phyloP scores from a whole-genome alignment of 352 stramenopile genomes.

The Phytophthora chlamydospora region DNA sequence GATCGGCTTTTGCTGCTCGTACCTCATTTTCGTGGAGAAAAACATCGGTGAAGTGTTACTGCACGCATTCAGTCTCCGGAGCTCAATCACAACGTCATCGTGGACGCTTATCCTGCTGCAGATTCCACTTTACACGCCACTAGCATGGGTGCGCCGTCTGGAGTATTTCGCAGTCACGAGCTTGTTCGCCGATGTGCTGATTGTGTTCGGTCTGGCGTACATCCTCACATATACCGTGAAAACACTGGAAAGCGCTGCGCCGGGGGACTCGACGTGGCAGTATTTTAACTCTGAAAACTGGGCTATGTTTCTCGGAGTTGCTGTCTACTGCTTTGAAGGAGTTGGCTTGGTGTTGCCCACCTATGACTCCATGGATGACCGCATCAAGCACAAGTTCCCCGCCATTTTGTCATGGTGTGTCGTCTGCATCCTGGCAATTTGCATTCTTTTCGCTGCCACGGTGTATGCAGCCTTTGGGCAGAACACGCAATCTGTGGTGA shows the following conservation, averaged over 20 bases:
- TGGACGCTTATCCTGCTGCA: constrained; percentile 63
- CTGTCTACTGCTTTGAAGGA: constrained; percentile 69
- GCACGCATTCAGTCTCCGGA: constrained; percentile 47
- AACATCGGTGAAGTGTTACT: constrained; percentile 63
- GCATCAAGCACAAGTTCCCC: constrained; percentile 60
- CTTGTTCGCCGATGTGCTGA: constrained; percentile 61
- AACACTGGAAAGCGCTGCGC: constrained; percentile 35
- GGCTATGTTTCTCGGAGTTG: constrained; percentile 63
- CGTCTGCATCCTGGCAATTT: constrained; percentile 48
- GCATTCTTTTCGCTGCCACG: constrained; percentile 46
- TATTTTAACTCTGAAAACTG: constrained; percentile 68
- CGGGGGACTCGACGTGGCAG: constrained; percentile 43
- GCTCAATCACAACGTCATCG: constrained; percentile 43
- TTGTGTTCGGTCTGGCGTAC: constrained; percentile 59
- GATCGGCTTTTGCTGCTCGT: constrained; percentile 73
- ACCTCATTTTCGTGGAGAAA: constrained; percentile 74
- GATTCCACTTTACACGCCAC: constrained; percentile 64
- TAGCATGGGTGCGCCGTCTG: constrained; percentile 65
- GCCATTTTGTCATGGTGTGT: constrained; percentile 50
- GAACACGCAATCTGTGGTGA: constrained; percentile 58
- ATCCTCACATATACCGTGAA: constrained; percentile 53
- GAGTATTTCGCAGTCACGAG: constrained; percentile 72
- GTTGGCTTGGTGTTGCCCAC: constrained; percentile 65
- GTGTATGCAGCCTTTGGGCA: constrained; percentile 56
- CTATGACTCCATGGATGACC: constrained; percentile 60